Evolutionary conservation across 805 yeast genomes (phyloP).

Genomic region (Saturnispora sekii): DNA sequence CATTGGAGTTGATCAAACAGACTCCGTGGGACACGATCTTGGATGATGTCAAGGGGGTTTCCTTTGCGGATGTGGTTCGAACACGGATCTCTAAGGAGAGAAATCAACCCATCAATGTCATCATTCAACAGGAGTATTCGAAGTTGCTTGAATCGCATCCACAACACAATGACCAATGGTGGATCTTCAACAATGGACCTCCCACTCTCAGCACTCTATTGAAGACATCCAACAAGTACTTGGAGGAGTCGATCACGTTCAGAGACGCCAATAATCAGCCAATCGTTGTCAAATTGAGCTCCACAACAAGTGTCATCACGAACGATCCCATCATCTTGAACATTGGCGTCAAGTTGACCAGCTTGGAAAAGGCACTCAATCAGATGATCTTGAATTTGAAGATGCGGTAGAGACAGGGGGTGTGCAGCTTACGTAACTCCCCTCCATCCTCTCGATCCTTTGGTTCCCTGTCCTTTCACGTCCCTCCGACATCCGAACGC

Average conservation of each 20-base stretch:
- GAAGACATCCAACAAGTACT: conserved; percentile 38
- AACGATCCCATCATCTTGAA: conserved; percentile 62
- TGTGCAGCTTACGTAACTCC: too few species aligned
- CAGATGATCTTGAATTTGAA: conserved; percentile 1
- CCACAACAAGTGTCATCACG: conserved; percentile 48
- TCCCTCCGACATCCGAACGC: not conserved
- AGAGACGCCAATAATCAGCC: conserved; percentile 28
- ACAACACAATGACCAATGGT: conserved; percentile 1
- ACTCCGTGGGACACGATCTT: conserved; percentile 57
- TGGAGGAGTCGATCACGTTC: conserved; percentile 56
- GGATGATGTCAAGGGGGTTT: conserved; percentile 30
- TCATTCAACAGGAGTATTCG: conserved; percentile 32
- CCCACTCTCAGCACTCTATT: conserved; percentile 22
- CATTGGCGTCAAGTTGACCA: conserved; percentile 52
- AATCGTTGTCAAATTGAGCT: conserved; percentile 50
- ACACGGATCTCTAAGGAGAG: conserved; percentile 43
- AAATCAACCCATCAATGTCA: conserved; percentile 28
- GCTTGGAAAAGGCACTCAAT: conserved; percentile 41
- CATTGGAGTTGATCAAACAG: conserved; percentile 38
- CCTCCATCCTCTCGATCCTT: not conserved
- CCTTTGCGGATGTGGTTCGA: conserved; percentile 50
- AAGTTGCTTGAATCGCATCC: conserved; percentile 26
- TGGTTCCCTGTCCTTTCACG: not conserved
- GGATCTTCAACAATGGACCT: too few species aligned
- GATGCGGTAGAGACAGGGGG: not conserved